These are phyloP conservation scores for Gracilaria gracilis DNA, from an alignment of 23 red algal species.

Conservation along the genomic window DNA sequence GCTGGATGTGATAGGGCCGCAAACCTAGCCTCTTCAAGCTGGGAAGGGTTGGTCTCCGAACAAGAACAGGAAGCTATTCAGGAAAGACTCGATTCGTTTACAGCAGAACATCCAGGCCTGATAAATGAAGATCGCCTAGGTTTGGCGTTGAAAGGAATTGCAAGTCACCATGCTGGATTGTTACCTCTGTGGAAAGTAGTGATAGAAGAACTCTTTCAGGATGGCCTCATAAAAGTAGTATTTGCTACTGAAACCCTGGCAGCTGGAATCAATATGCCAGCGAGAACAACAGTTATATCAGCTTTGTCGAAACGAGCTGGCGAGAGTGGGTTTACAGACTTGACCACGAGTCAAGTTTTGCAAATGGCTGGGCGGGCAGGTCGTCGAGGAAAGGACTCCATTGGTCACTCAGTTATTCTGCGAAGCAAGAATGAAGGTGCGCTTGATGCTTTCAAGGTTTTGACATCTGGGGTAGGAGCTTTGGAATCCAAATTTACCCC, in stretches of 20 bases:
- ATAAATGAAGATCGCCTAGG: conserved; percentile 66
- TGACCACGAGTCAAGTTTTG: conserved; percentile 83
- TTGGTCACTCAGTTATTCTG: conserved; percentile 90
- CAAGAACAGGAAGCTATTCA: conserved; percentile 62
- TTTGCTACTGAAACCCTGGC: conserved; percentile 99
- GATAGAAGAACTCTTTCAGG: conserved; percentile 96
- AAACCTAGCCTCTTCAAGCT: conserved; percentile 34
- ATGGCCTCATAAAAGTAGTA: conserved; percentile 93
- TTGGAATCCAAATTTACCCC: conserved; percentile 92
- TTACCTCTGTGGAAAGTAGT: conserved; percentile 96
- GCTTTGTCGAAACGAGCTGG: conserved; percentile 83
- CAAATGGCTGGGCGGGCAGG: conserved; percentile 99
- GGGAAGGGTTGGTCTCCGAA: conserved; percentile 55
- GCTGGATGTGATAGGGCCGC: conserved; percentile 94
- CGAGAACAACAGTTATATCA: conserved; percentile 89
- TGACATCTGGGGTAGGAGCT: conserved; percentile 70
- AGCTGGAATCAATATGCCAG: conserved; percentile 99
- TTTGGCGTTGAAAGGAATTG: conserved; percentile 82
- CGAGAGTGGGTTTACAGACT: conserved; percentile 59
- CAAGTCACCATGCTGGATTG: conserved; percentile 96
- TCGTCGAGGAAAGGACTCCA: conserved; percentile 88
- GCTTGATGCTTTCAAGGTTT: conserved; percentile 73
- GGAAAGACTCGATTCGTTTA: conserved; percentile 72
- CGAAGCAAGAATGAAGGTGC: conserved; percentile 79
- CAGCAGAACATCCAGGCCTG: conserved; percentile 78